Percentiles rank a stretch among this genome's conserved stretches.
phyloP scores from a whole-genome alignment of 2,329 filamentous ascomycete genomes.

The Phialemoniopsis sp. region DNA sequence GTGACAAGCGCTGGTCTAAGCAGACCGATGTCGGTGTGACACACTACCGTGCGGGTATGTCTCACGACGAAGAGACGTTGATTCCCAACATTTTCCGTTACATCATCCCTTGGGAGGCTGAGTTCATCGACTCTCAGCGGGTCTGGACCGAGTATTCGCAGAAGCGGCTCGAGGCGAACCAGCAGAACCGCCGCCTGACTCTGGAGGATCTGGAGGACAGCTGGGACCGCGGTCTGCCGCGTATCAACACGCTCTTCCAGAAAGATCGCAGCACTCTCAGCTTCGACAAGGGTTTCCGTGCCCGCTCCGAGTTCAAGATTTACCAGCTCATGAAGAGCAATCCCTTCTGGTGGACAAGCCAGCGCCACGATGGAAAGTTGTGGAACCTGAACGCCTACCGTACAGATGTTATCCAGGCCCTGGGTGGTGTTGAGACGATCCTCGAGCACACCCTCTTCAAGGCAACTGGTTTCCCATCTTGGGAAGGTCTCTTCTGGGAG shows the following conservation, averaged over 20 bases:
- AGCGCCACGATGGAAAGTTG: constrained; percentile 92
- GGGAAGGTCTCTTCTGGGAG: constrained; percentile 95
- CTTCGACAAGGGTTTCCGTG: constrained; percentile 97
- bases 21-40: constrained; percentile 97
- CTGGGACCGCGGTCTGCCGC: constrained; percentile 94
- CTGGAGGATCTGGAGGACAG: constrained; percentile 96
- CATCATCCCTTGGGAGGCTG: constrained; percentile 98
- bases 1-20: constrained; percentile 97
- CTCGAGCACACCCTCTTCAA: constrained; percentile 96
- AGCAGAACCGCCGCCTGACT: constrained; percentile 91
- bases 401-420: constrained; percentile 92
- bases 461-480: constrained; percentile 91
- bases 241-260: constrained; percentile 98
- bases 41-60: constrained; percentile 97
- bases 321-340: constrained; percentile 99
- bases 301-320: constrained; percentile 93
- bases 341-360: constrained; percentile 99
- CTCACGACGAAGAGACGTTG: constrained; percentile 93
- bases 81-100: constrained; percentile 99
- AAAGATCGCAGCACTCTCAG: constrained; percentile 95
- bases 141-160: constrained; percentile 99
- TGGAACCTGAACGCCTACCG: constrained; percentile 93
- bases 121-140: constrained; percentile 97
- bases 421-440: constrained; percentile 97
- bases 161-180: constrained; percentile 93